Evolutionary conservation across 2,329 filamentous ascomycete genomes (phyloP).

Genomic region (Penicillium hesseltinei): DNA sequence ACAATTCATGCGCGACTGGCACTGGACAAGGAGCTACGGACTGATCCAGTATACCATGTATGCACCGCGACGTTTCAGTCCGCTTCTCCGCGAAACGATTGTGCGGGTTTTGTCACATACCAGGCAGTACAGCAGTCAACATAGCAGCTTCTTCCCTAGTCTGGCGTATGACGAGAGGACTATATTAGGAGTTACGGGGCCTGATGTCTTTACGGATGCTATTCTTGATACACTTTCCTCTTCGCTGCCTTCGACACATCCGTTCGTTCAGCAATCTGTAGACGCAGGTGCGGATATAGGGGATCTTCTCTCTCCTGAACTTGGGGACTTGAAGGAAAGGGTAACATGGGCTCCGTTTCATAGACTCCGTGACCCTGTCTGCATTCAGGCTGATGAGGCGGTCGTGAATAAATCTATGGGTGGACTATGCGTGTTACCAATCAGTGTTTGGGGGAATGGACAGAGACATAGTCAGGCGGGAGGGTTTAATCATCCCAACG

Average conservation of each 20-base stretch:
- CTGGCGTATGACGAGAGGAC: conserved; percentile 26
- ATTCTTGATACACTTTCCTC: conserved; percentile 32
- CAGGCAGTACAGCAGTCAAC: conserved; percentile 22
- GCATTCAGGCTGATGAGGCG: conserved; percentile 25
- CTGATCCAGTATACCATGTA: conserved; percentile 38
- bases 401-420: conserved; percentile 61
- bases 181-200: conserved; percentile 34
- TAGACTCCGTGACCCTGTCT: conserved; percentile 24
- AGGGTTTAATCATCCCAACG: conserved; percentile 24
- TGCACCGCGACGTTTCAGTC: conserved; percentile 37
- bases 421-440: conserved; percentile 82
- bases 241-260: conserved; percentile 28
- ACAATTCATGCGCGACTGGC: conserved; percentile 33
- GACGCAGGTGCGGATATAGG: conserved; percentile 23
- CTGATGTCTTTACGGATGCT: conserved; percentile 36
- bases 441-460: conserved; percentile 58
- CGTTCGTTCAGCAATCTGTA: conserved; percentile 25
- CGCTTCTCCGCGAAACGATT: conserved; percentile 31
- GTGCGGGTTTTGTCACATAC: conserved; percentile 35
- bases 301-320: conserved; percentile 9
- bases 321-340: conserved; percentile 1
- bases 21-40: conserved; percentile 35
- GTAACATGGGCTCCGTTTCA: conserved; percentile 39
- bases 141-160: conserved; percentile 10
- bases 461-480: conserved; percentile 35